Evolutionary conservation across 192 early-diverging fungal genomes (phyloP).

Genomic region (Coemansia sp.): DNA sequence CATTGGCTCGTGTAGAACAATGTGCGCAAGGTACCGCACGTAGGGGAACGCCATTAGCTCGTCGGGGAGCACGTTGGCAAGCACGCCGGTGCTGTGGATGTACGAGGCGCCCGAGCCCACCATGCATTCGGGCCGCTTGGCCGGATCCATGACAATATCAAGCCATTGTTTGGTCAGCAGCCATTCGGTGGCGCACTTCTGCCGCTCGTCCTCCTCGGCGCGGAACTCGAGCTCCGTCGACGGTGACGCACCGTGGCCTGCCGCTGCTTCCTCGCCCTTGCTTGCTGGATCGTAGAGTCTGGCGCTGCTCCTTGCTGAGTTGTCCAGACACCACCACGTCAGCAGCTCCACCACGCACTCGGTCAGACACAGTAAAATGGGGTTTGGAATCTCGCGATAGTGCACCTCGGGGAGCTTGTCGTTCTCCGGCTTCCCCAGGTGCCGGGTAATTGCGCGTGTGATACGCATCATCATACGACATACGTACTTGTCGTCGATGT

Average conservation of each 20-base stretch:
- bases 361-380: slow-evolving; percentile 40
- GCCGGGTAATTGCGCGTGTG: slow-evolving; percentile 29
- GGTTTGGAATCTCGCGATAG: slow-evolving; percentile 55
- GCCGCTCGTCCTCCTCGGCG: slow-evolving; percentile 30
- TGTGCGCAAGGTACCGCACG: slow-evolving; percentile 60
- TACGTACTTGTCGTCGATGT: slow-evolving; percentile 37
- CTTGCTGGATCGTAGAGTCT: slow-evolving; percentile 13
- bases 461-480: slow-evolving; percentile 43
- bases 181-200: slow-evolving; percentile 27
- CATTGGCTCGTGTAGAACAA: slow-evolving; percentile 60
- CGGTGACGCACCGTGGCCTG: not conserved
- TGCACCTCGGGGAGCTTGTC: slow-evolving; percentile 42
- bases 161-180: slow-evolving; percentile 37
- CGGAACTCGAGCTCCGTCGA: slow-evolving; percentile 35
- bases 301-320: slow-evolving; percentile 15
- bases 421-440: slow-evolving; percentile 26
- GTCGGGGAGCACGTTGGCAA: slow-evolving; percentile 52
- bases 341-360: slow-evolving; percentile 53
- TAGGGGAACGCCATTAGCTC: slow-evolving; percentile 56
- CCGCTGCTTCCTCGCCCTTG: not conserved
- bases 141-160: slow-evolving; percentile 41
- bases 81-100: slow-evolving; percentile 47
- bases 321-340: slow-evolving; percentile 55
- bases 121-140: slow-evolving; percentile 8
- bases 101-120: slow-evolving; percentile 25